Evolutionary conservation across 2,329 filamentous ascomycete species (phyloP).

Genomic region (Dothistroma septosporum): DNA sequence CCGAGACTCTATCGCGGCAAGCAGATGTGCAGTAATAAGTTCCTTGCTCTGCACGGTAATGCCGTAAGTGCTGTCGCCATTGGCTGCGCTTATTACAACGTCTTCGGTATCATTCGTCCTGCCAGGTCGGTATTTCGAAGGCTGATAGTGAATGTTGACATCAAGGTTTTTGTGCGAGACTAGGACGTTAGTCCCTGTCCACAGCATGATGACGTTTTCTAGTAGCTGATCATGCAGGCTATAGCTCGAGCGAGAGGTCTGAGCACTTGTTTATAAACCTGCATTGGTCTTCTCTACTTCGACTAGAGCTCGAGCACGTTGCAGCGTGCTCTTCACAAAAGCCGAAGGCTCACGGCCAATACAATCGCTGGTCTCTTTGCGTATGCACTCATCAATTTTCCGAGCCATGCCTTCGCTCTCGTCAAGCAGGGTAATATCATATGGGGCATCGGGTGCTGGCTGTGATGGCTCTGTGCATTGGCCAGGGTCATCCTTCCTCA

Average conservation of each 20-base stretch:
- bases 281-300: constrained; percentile 25
- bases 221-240: constrained; percentile 44
- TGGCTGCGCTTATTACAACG: not conserved
- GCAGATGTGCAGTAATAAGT: constrained; percentile 52
- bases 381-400: constrained; percentile 50
- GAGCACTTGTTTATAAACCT: not conserved
- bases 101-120: constrained; percentile 26
- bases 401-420: constrained; percentile 45
- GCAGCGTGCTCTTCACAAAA: constrained; percentile 51
- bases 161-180: not conserved
- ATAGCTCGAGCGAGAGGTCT: constrained; percentile 20
- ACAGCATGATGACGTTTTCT: constrained; percentile 52
- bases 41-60: constrained; percentile 32
- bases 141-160: constrained; percentile 34
- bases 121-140: constrained; percentile 20
- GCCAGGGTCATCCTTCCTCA: not conserved
- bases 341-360: constrained; percentile 48
- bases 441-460: not conserved
- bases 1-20: constrained; percentile 53
- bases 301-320: constrained; percentile 26
- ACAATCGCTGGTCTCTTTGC: constrained; percentile 28
- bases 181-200: constrained; percentile 54
- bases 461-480: no score
- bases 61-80: not conserved
- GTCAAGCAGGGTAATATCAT: constrained; percentile 18